Conservation (phyloP, 2,329 filamentous ascomycete genomes). For the Fusarium sp. region DNA sequence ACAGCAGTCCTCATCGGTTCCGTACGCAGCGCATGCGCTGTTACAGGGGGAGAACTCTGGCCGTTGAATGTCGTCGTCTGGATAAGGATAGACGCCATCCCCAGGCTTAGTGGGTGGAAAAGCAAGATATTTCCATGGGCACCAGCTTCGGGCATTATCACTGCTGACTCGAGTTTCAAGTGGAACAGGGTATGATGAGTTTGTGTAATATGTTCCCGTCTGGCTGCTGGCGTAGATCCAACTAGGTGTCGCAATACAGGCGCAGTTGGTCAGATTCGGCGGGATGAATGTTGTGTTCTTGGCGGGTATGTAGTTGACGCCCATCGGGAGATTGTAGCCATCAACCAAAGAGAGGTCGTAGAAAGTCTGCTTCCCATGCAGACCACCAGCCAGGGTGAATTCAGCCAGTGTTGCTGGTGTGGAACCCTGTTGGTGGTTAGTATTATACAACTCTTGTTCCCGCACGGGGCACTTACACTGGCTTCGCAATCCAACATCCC, state of each 20-base stretch:
- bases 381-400: slow-evolving; percentile 77
- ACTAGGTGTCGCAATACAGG: slow-evolving; percentile 77
- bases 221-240: slow-evolving; percentile 64
- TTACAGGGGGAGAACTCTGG: slow-evolving; percentile 81
- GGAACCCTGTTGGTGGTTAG: slow-evolving; percentile 63
- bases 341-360: slow-evolving; percentile 89
- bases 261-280: slow-evolving; percentile 78
- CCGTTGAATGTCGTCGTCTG: slow-evolving; percentile 75
- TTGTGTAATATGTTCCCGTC: slow-evolving; percentile 68
- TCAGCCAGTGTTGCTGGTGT: slow-evolving; percentile 82
- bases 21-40: slow-evolving; percentile 77
- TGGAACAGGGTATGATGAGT: slow-evolving; percentile 71
- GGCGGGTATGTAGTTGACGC: slow-evolving; percentile 67
- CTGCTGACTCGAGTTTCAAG: slow-evolving; percentile 70
- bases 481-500: slow-evolving; percentile 74
- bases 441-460: background rate
- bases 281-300: slow-evolving; percentile 73
- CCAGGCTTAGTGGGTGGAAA: slow-evolving; percentile 73
- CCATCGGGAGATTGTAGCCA: slow-evolving; percentile 82
- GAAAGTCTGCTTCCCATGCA: slow-evolving; percentile 70
- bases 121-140: slow-evolving; percentile 80
- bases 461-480: slow-evolving; percentile 62
- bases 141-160: slow-evolving; percentile 72
- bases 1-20: slow-evolving; percentile 76
- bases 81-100: slow-evolving; percentile 83